Evolutionary conservation across 805 yeast genomes (phyloP).

Genomic region (Maudiozyma bulderi): DNA sequence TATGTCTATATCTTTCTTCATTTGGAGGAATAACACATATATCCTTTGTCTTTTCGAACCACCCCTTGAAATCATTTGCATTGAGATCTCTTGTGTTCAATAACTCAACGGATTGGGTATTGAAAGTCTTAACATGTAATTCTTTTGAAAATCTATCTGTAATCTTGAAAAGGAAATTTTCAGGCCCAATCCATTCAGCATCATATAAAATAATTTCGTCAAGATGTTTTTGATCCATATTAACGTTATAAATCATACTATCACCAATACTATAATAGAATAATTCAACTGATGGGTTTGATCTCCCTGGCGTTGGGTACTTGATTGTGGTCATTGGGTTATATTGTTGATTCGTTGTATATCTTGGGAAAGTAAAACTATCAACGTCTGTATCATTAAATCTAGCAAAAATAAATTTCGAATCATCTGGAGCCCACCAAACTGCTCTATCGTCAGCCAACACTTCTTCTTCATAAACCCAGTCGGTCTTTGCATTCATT

Average conservation of each 20-base stretch:
- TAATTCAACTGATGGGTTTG: constrained; percentile 47
- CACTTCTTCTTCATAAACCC: constrained; percentile 83
- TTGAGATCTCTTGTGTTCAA: constrained; percentile 35
- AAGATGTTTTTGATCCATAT: constrained; percentile 14
- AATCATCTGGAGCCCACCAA: constrained; percentile 68
- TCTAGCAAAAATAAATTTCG: constrained; percentile 43
- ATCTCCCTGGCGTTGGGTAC: constrained; percentile 67
- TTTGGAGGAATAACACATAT: constrained; percentile 33
- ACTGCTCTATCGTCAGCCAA: constrained; percentile 46
- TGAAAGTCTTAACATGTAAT: constrained; percentile 41
- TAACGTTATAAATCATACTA: constrained; percentile 16
- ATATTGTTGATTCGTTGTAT: constrained; percentile 35
- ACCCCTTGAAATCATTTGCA: constrained; percentile 40
- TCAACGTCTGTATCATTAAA: constrained; percentile 54
- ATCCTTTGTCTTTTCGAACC: constrained; percentile 47
- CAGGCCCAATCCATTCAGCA: constrained; percentile 46
- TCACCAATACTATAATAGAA: constrained; percentile 32
- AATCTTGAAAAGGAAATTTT: constrained; percentile 45
- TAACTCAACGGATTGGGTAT: constrained; percentile 26
- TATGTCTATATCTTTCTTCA: constrained; percentile 19
- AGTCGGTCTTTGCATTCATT: constrained; percentile 65
- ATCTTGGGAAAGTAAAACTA: constrained; percentile 42
- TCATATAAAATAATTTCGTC: constrained; percentile 51
- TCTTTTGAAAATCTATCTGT: constrained; percentile 53
- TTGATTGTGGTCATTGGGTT: constrained; percentile 40